Base-by-base conservation (phyloP, 2,329 filamentous ascomycete species). In the Monosporascus cannonballus region DNA sequence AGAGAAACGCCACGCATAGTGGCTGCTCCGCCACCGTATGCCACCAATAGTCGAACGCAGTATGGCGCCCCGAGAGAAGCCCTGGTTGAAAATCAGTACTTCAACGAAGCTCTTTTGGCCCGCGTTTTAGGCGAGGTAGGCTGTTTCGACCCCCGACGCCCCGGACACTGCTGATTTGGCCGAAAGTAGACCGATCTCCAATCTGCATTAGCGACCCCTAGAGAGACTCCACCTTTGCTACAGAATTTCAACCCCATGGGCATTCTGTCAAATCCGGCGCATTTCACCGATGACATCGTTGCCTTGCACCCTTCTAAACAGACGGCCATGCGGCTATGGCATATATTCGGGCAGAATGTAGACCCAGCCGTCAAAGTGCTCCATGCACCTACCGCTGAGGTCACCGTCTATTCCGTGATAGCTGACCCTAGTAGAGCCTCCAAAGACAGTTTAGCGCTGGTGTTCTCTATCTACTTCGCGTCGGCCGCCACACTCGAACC, bases 71-170 rank as follows among this genome's bases (percentile, higher is more conserved):
- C 48, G 6, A 53, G 66, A 3, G 63, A 67, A 42, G 54, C 71
- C 7, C 50, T 71, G 34, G 49, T 71, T 0, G 60, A 62, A 5
- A 68, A 68, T 30, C 67, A 69, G 42, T 71, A 70, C 39, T 68
- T 70, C n/a, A 70, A 71, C 49, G 69, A 71, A 54, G 60, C 68
- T 6, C 53, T 71, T 11, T 58, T 71, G 1, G 70, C 69, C 2
- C 59, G 64, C 4, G 67, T 69, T 1, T 66, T 71, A 36, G 65
- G 69, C 49, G 63, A 69, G 59, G 69, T 66, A 44, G 49, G 41
- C 44, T 11, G 17, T 39, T 39, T 20, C 38, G 6, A 18, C 18
- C 17, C 38, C 9, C 6, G 17, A 39, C 6, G 2, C 17, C 38
- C 17, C 18, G 4, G 8, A 9, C 17, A 9, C 6, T 42, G 25